phyloP scores from a whole-genome alignment of 1,284 basidiomycete species.

The Ceratorhiza oryzae-sativae region DNA sequence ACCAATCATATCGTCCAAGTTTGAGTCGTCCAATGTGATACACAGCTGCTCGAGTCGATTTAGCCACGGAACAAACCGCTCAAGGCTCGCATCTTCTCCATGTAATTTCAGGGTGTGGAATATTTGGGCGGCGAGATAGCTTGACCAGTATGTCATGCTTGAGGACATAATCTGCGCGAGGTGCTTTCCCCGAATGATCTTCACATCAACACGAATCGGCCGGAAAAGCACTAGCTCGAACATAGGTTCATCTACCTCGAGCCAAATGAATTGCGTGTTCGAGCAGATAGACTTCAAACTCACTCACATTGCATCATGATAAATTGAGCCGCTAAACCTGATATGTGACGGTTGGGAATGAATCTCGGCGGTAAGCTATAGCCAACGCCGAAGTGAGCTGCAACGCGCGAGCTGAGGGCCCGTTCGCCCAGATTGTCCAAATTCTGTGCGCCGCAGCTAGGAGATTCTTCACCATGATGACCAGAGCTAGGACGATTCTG shows the following conservation, averaged over 20 bases:
- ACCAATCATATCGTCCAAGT: neutral
- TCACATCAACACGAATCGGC: neutral
- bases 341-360: neutral
- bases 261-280: too few relatives aligned
- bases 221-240: constrained; percentile 10
- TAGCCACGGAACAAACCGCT: neutral
- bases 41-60: neutral
- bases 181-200: neutral
- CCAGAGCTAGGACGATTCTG: too few relatives aligned
- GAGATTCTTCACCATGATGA: too few relatives aligned
- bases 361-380: neutral
- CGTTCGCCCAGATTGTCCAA: too few relatives aligned
- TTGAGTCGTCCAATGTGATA: neutral
- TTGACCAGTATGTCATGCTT: constrained; percentile 7
- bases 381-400: neutral
- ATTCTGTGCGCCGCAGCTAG: too few relatives aligned
- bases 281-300: neutral
- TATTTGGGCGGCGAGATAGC: constrained; percentile 12
- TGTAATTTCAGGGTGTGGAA: neutral
- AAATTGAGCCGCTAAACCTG: neutral
- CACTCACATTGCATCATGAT: constrained; percentile 10
- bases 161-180: neutral
- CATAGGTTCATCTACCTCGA: constrained; percentile 21
- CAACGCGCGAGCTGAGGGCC: too few relatives aligned
- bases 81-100: constrained; percentile 6